Conservation (phyloP, 2,329 filamentous ascomycete genomes). For the Nemania sp. region DNA sequence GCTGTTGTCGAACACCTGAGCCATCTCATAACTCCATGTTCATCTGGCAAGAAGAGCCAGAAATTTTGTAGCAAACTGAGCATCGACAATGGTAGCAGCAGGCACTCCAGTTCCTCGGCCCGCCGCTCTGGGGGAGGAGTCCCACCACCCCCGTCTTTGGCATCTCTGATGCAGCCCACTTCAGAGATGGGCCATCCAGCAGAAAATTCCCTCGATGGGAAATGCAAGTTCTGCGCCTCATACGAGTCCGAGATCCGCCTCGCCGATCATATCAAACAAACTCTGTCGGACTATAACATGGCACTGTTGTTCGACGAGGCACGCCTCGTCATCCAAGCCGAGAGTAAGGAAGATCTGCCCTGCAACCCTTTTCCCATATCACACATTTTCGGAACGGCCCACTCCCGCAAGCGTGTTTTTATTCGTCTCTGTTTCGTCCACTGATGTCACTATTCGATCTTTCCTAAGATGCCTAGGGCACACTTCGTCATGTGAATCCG, state of each 20-base stretch:
- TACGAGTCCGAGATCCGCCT: slow-evolving; percentile 28
- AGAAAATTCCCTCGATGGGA: slow-evolving; percentile 22
- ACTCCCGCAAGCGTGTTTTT: too few relatives aligned
- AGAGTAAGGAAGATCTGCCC: slow-evolving; percentile 24
- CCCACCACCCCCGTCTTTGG: slow-evolving; percentile 21
- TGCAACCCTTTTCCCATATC: too few relatives aligned
- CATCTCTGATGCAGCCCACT: slow-evolving; percentile 22
- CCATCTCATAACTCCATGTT: slow-evolving; percentile 24
- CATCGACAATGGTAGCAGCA: slow-evolving; percentile 15
- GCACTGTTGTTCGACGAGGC: slow-evolving; percentile 25
- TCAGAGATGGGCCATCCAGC: neutral
- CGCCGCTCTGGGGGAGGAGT: slow-evolving; percentile 11
- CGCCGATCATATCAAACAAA: slow-evolving; percentile 29
- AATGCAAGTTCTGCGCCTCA: slow-evolving; percentile 29
- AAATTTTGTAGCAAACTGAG: slow-evolving; percentile 24
- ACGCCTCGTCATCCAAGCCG: slow-evolving; percentile 18
- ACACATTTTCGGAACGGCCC: too few relatives aligned
- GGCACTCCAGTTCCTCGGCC: slow-evolving; percentile 10
- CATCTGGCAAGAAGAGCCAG: slow-evolving; percentile 20
- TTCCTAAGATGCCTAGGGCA: too few relatives aligned
- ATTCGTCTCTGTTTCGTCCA: neutral
- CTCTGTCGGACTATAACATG: slow-evolving; percentile 30
- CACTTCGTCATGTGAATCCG: neutral
- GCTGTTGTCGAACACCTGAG: slow-evolving; percentile 23
- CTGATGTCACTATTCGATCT: neutral